A percentile compares a stretch with the other conserved stretches of the same genome.
Evolutionary conservation across 768 basidiomycete genomes (phyloP).

Genomic region (Hirschioporus abietinus): DNA sequence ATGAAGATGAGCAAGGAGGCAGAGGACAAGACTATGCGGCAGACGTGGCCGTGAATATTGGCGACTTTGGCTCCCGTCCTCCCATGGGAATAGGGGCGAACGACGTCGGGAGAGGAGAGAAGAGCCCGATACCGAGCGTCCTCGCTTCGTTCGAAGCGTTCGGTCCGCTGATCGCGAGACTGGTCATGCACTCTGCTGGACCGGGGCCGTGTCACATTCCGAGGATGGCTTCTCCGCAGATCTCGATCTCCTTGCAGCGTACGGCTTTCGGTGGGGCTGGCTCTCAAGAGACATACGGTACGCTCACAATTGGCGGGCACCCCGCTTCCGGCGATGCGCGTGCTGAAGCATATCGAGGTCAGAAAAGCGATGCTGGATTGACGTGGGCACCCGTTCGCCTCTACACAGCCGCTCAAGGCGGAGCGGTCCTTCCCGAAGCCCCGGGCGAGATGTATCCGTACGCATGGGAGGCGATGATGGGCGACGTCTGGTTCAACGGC

Average conservation of each 20-base stretch:
- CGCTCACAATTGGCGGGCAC: constrained; percentile 61
- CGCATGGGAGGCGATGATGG: constrained; percentile 68
- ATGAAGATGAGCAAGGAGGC: neutral
- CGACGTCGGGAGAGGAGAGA: neutral
- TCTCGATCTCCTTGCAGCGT: constrained; percentile 57
- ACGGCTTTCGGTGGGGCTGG: constrained; percentile 58
- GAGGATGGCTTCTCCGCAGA: constrained; percentile 39
- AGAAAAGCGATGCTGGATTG: constrained; percentile 54
- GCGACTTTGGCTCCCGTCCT: too few species aligned
- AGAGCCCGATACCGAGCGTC: constrained; percentile 17
- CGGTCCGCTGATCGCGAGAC: constrained; percentile 45
- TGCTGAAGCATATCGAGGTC: constrained; percentile 58
- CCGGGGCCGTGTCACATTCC: neutral
- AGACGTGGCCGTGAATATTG: neutral
- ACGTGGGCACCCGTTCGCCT: constrained; percentile 62
- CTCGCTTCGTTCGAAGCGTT: constrained; percentile 37
- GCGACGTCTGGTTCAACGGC: constrained; percentile 70
- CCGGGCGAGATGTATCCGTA: constrained; percentile 60
- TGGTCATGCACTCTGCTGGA: neutral
- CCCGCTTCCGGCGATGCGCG: constrained; percentile 44
- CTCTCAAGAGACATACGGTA: constrained; percentile 59
- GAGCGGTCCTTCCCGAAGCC: constrained; percentile 47
- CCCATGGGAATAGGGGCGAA: neutral
- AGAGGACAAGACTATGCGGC: neutral
- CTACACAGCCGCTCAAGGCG: constrained; percentile 49